phyloP scores from a whole-genome alignment of 805 yeast species.

The Saccharomycopsis amapae region DNA sequence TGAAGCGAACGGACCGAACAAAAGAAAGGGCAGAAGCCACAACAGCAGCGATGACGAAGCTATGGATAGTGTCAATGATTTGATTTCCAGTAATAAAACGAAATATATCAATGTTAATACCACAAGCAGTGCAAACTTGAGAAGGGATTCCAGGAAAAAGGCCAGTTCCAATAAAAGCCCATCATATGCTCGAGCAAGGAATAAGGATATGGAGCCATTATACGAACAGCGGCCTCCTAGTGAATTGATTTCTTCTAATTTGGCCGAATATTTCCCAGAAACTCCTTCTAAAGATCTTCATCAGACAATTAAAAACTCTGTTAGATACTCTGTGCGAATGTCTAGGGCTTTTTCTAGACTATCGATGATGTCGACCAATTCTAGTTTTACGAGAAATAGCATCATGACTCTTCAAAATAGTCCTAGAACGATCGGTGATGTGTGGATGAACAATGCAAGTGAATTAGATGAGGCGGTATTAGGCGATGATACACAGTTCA shows the following conservation, averaged over 20 bases:
- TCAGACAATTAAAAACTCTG: slow-evolving; percentile 77
- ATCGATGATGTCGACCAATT: slow-evolving; percentile 13
- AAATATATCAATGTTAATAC: slow-evolving; percentile 19
- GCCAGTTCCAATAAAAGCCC: slow-evolving; percentile 5
- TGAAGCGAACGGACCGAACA: neutral
- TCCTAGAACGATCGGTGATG: slow-evolving; percentile 39
- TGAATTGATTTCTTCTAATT: slow-evolving; percentile 80
- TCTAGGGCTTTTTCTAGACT: slow-evolving; percentile 28
- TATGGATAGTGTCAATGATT: neutral
- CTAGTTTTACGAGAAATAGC: slow-evolving; percentile 11
- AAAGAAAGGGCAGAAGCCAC: neutral
- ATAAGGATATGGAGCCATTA: slow-evolving; percentile 29
- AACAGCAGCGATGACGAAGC: neutral
- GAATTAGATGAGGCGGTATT: slow-evolving; percentile 36
- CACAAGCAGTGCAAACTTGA: slow-evolving; percentile 11
- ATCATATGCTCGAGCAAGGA: slow-evolving; percentile 11
- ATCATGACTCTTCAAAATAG: slow-evolving; percentile 15
- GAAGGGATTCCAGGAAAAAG: slow-evolving; percentile 2
- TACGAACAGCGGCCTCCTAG: slow-evolving; percentile 93
- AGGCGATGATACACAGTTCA: slow-evolving; percentile 20
- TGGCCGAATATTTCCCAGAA: slow-evolving; percentile 88
- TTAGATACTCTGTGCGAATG: slow-evolving; percentile 64
- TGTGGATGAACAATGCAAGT: slow-evolving; percentile 36
- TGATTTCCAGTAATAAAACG: neutral
- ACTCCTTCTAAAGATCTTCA: slow-evolving; percentile 65